Base-by-base conservation (phyloP, 495 filamentous ascomycete species). In the Aspergillus conjunctus region DNA sequence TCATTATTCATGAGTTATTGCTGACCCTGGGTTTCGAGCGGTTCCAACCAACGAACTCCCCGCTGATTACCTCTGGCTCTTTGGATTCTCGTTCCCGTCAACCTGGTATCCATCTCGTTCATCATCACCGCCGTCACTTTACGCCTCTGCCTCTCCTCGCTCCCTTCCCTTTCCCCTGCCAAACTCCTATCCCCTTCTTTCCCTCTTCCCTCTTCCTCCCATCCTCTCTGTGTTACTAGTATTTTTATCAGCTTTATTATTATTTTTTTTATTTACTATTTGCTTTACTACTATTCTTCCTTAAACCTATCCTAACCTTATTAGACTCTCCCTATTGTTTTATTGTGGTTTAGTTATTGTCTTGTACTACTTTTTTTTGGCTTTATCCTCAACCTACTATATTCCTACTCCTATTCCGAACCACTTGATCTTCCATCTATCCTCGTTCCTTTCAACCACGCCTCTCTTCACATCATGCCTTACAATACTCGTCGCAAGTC, bases 401-500 rank as follows among this genome's bases (percentile, higher is more conserved):
- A 58, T 50, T 32, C 50, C 41, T 48, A 61, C 48, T 66, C 53
- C 60, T 65, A 64, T 66, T 63, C 54, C 51, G 51, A 26, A 22
- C 50, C 26, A 34, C 21, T 14, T 41, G 30, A n/a, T n/a, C 49
- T 32, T 41, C 48, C 54, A 22, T 54, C 58, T 20, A 44, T 44
- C 11, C 46, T 15, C 21, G 22, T 41, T 41, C 51, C 51, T 51
- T 59, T 39, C 11, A 51, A 31, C 43, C 41, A 34, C 30, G 31
- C 41, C 9, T 22, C 65, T 53, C 26, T 51, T 51, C 55, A 26
- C 56, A 85, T 61, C 66, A 96, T 96, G 92, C 91, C 92, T 63
- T 97, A 97, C 84, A 97, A 98, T 76, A 98, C 94, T 62, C 89
- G 94, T 77, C 88, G 94, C 75, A 98, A 98, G 79, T 96, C 92